Conservation (phyloP, 441 rosid species). For the Macaranga tanarius region DNA sequence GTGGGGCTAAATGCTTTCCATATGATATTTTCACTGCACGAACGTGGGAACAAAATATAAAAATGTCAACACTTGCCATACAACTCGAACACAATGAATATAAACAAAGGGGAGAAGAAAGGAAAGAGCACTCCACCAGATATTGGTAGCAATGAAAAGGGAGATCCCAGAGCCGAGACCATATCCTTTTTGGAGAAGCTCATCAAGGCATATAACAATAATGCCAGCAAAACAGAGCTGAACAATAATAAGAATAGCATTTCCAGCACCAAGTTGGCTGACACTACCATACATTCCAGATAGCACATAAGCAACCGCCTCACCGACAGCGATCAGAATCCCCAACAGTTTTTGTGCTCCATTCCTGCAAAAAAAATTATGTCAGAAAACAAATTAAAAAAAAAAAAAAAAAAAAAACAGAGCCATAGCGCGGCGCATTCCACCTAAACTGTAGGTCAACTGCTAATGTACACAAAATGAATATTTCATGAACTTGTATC, state of each 20-base stretch:
- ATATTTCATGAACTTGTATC: too few species aligned
- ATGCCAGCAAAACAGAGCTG: constrained; percentile 94
- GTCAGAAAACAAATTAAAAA: not conserved
- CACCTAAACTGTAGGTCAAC: not conserved
- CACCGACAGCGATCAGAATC: constrained; percentile 80
- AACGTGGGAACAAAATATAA: too few species aligned
- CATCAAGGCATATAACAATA: constrained; percentile 85
- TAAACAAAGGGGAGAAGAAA: not conserved
- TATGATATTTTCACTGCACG: constrained; percentile 71
- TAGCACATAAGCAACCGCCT: constrained; percentile 89
- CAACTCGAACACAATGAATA: not conserved
- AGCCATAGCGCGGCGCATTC: not conserved
- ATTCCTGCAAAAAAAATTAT: constrained; percentile 48
- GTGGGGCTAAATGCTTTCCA: constrained; percentile 99
- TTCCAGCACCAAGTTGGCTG: constrained; percentile 86
- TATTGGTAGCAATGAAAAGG: constrained; percentile 93
- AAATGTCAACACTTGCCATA: not conserved
- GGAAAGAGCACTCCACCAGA: constrained; percentile 44
- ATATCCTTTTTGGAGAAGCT: constrained; percentile 89
- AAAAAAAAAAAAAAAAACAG: too few species aligned
- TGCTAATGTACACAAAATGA: too few species aligned
- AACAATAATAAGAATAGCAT: constrained; percentile 82
- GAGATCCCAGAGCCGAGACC: constrained; percentile 96
- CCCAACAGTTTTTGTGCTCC: constrained; percentile 89
- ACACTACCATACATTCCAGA: constrained; percentile 95